Conservation (phyloP, 768 basidiomycete species). For the Gloeostereum incarnatum region DNA sequence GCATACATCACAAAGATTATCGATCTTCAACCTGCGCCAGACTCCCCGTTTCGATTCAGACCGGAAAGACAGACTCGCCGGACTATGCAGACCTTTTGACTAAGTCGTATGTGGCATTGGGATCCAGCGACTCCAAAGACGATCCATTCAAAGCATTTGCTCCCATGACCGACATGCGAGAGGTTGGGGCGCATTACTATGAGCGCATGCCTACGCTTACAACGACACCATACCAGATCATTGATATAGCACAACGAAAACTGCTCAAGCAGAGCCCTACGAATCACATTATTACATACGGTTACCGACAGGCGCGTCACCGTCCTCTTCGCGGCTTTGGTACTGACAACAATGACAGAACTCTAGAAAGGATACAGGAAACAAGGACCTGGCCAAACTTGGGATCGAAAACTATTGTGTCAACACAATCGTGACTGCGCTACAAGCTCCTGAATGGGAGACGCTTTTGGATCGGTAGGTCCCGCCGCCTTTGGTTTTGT, state of each 20-base stretch:
- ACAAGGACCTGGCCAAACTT: not conserved
- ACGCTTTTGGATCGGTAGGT: constrained; percentile 49
- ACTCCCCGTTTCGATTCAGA: too few species aligned
- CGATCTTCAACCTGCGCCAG: too few species aligned
- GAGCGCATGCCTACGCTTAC: not conserved
- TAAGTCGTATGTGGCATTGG: constrained; percentile 38
- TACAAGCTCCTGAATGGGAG: constrained; percentile 63
- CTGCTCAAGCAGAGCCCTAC: constrained; percentile 35
- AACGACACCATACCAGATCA: constrained; percentile 28
- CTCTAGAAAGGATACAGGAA: constrained; percentile 4
- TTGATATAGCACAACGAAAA: constrained; percentile 50
- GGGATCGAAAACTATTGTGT: constrained; percentile 52
- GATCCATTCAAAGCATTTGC: constrained; percentile 18
- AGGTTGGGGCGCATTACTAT: constrained; percentile 25
- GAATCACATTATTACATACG: constrained; percentile 54
- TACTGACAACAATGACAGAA: not conserved
- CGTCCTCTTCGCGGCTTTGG: not conserved
- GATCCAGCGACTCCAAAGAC: constrained; percentile 11
- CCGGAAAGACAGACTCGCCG: constrained; percentile 19
- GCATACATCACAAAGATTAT: too few species aligned
- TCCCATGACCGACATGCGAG: constrained; percentile 42
- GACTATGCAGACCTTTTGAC: constrained; percentile 29
- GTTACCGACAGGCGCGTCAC: constrained; percentile 52
- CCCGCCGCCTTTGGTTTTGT: not conserved
- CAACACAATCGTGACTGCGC: constrained; percentile 66